Evolutionary conservation across 164 flowering plant species (phyloP).

Genomic region (Aristolochia contorta): DNA sequence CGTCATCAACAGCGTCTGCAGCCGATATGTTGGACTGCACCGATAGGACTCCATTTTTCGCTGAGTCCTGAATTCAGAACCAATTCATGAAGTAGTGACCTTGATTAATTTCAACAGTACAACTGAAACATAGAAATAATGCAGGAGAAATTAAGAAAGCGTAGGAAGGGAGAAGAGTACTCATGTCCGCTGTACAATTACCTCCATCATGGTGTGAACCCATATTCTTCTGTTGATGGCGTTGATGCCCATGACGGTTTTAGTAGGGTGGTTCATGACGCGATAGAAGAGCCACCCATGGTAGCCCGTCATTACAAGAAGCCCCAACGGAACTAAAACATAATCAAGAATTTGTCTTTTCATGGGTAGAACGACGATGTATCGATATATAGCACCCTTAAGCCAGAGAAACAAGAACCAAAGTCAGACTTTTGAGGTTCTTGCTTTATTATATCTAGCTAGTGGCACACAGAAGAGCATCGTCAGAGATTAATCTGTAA

Average conservation of each 20-base stretch:
- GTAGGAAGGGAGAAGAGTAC: slow-evolving; percentile 19
- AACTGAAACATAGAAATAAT: neutral
- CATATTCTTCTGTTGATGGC: slow-evolving; percentile 12
- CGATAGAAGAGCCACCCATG: slow-evolving; percentile 18
- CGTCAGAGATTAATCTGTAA: no score
- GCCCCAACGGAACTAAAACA: slow-evolving; percentile 12
- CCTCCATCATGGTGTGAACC: slow-evolving; percentile 19
- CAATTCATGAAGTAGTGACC: no score
- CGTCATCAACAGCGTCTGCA: slow-evolving; percentile 64
- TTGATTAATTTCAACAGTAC: neutral
- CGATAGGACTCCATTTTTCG: slow-evolving; percentile 35
- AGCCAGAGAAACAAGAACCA: no score
- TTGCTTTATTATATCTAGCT: no score
- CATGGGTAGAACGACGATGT: slow-evolving; percentile 1
- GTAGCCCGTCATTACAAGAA: slow-evolving; percentile 9
- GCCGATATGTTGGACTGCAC: no score
- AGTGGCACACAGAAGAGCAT: no score
- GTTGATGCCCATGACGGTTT: slow-evolving; percentile 17
- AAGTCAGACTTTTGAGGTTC: no score
- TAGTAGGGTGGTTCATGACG: slow-evolving; percentile 9
- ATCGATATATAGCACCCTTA: no score
- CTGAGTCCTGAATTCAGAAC: slow-evolving; percentile 44
- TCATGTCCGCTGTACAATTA: no score
- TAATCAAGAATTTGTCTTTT: slow-evolving; percentile 10
- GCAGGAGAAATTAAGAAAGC: neutral